Evolutionary conservation across 306 rosid genomes (phyloP), one percentile per base, ranked within the genome.

Genomic region (Fragaria nilgerrensis): DNA sequence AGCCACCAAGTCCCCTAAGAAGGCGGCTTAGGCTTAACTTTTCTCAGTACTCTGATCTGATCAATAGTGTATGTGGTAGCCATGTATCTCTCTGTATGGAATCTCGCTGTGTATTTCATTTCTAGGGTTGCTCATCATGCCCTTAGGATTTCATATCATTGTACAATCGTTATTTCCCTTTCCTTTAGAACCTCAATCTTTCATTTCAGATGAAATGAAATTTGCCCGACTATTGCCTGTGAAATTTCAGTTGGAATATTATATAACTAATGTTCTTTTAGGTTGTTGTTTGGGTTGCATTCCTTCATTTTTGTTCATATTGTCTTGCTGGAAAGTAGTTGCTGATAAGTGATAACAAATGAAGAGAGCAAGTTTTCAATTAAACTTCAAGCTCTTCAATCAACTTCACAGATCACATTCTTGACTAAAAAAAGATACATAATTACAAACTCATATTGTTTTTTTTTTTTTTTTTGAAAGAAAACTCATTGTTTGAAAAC

Each of bases 1-100:
- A 61, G 76, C 77, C 27, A 75, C 86, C 75, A 76, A 74, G 79
- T 82, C 86, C 62, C 84, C 80, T 8, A 77, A 69, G 75, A 82
- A 79, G 74, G 70, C 47, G 23, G 70, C 70, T 17, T 64, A 64
- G 69, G 80, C 76, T 13, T 68, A 44, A 75, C 70, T 36, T 68
- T 3, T 61, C 55, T 8, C 43, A 16, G 37, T 27, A 43, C 27
- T 71, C 47, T 25, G 70, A 52, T 55, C 12, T 17, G 70, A 52
- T 53, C 12, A 10, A 43, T 25, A 55, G 44, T 75, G 69, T 59
- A 4, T 61, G 20, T 25, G 41, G 15, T n/a, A 68, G 72, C 25
- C 48, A 15, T 74, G 66, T 43, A 41, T 59, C 62, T 68, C 44
- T 72, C 43, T 75, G 65, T 78, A 71, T 71, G 64, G 52, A 68